These are phyloP conservation scores for Lactarius pseudohatsudake DNA, from an alignment of 768 basidiomycete genomes.

Conservation along the genomic window DNA sequence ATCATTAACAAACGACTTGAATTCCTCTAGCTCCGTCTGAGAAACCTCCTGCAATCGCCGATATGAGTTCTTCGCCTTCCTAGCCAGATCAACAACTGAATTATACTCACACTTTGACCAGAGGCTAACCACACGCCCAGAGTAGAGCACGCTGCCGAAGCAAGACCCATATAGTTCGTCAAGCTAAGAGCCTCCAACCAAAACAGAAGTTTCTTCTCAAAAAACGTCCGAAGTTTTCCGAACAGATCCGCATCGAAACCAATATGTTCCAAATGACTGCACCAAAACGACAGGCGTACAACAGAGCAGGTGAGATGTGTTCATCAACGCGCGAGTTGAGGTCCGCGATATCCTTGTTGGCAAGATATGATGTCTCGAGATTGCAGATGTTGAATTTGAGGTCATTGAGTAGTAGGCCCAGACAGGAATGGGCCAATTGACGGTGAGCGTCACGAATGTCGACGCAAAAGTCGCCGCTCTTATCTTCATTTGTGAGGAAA, in stretches of 20 bases:
- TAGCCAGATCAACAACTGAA: not conserved
- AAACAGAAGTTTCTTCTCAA: constrained; percentile 2
- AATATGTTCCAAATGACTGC: not conserved
- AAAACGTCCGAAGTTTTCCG: not conserved
- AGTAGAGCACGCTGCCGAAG: not conserved
- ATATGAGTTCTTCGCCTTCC: not conserved
- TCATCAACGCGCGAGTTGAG: not conserved
- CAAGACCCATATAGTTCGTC: not conserved
- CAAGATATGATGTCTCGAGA: constrained; percentile 1
- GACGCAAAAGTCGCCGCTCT: not conserved
- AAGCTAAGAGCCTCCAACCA: not conserved
- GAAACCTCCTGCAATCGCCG: not conserved
- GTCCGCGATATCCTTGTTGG: not conserved
- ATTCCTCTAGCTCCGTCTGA: not conserved
- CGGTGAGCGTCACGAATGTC: not conserved
- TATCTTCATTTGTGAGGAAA: not conserved
- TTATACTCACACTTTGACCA: not conserved
- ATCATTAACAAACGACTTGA: not conserved
- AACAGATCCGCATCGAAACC: not conserved
- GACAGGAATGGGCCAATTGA: not conserved
- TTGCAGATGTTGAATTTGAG: constrained; percentile 10
- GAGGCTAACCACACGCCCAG: not conserved
- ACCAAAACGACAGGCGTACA: constrained; percentile 9
- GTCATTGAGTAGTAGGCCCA: not conserved
- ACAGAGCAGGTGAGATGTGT: not conserved